Evolutionary conservation across 805 yeast genomes (phyloP).

Genomic region (Nakazawaea populi): DNA sequence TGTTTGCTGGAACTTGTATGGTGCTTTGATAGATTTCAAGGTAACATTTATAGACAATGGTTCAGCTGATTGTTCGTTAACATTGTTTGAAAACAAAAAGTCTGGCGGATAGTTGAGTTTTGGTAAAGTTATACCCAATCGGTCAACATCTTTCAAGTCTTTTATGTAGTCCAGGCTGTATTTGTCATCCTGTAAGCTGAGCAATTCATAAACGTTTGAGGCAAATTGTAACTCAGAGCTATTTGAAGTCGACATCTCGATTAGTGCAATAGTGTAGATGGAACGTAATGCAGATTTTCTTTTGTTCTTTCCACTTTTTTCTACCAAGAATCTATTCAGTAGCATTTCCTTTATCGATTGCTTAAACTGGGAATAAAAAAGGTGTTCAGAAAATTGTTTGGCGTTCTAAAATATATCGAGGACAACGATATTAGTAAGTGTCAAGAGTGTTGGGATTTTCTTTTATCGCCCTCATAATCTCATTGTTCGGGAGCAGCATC

Average conservation of each 20-base stretch:
- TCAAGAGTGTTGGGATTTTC: neutral
- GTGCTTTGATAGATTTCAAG: conserved; percentile 39
- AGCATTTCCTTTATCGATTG: neutral
- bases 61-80: neutral
- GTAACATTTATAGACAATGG: conserved; percentile 16
- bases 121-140: conserved; percentile 7
- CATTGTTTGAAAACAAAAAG: neutral
- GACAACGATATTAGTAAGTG: neutral
- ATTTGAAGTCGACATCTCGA: too few species aligned
- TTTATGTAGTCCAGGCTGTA: neutral
- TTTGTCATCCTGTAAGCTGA: conserved; percentile 1
- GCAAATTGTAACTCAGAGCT: conserved; percentile 4
- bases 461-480: too few species aligned
- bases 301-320: neutral
- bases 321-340: too few species aligned
- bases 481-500: too few species aligned
- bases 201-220: conserved; percentile 2
- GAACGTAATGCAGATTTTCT: too few species aligned
- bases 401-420: neutral
- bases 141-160: conserved; percentile 7
- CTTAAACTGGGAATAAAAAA: neutral
- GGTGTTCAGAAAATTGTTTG: neutral
- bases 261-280: too few species aligned
- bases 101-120: conserved; percentile 1
- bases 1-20: conserved; percentile 29